Conservation (phyloP, 805 yeast genomes). For the Kuraishia capsulata region DNA sequence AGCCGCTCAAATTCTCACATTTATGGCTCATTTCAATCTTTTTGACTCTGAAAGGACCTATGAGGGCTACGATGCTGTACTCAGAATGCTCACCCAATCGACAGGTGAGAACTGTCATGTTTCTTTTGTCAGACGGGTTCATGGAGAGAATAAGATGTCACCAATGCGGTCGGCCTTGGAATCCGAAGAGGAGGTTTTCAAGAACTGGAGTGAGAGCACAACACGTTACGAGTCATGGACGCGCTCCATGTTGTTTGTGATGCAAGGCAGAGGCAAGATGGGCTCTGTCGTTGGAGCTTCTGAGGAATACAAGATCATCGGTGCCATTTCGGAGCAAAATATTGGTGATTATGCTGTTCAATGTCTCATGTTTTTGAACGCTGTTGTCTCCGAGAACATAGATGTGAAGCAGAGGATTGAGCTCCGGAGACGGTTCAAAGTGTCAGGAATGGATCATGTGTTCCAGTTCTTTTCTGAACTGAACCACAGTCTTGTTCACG, state of each 20-base stretch:
- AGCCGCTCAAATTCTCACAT: constrained; percentile 74
- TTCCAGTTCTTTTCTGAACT: constrained; percentile 27
- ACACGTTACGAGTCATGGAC: constrained; percentile 24
- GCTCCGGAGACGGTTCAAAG: constrained; percentile 33
- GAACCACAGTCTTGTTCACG: constrained; percentile 30
- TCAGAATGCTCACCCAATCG: constrained; percentile 15
- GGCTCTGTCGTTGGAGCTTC: constrained; percentile 92
- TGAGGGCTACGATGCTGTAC: constrained; percentile 9
- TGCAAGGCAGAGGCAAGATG: constrained; percentile 71
- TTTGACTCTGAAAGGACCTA: constrained; percentile 1
- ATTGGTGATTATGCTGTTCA: constrained; percentile 46
- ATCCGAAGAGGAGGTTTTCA: not conserved
- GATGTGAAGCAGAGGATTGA: constrained; percentile 33
- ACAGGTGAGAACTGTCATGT: constrained; percentile 25
- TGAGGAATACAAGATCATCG: constrained; percentile 58
- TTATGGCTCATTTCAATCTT: constrained; percentile 23
- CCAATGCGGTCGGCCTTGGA: not conserved
- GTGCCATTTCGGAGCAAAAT: constrained; percentile 49
- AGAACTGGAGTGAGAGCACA: constrained; percentile 12
- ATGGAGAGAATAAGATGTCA: not conserved
- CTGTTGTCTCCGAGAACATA: constrained; percentile 31
- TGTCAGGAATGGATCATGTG: constrained; percentile 30
- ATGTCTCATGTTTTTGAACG: constrained; percentile 39
- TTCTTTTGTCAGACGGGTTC: constrained; percentile 13
- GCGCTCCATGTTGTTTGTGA: constrained; percentile 18